These are phyloP conservation scores for Pelargonium myrrhifolium DNA, from an alignment of 441 rosid species.

Conservation along the genomic window DNA sequence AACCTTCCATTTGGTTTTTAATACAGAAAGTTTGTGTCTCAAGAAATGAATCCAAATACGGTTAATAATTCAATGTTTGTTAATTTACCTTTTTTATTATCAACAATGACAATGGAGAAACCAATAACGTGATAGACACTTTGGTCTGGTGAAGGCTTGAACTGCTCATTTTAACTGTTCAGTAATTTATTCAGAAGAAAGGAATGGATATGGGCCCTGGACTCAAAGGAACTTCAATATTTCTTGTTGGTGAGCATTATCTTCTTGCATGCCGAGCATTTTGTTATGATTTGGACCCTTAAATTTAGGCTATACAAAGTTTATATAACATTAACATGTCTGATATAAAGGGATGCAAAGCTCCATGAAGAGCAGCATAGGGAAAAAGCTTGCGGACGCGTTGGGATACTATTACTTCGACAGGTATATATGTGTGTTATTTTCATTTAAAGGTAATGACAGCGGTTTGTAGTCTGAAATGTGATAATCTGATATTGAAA, in stretches of 20 bases:
- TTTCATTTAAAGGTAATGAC: neutral
- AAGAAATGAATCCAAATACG: neutral
- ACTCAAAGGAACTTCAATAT: slow-evolving; percentile 70
- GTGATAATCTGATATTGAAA: neutral
- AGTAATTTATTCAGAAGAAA: slow-evolving; percentile 45
- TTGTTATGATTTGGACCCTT: slow-evolving; percentile 2
- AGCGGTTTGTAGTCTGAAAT: slow-evolving; percentile 1
- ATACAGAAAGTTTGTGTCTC: neutral
- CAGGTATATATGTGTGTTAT: slow-evolving; percentile 35
- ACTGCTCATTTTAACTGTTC: slow-evolving; percentile 27
- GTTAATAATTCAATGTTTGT: neutral
- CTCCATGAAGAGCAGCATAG: slow-evolving; percentile 44
- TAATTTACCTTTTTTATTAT: neutral
- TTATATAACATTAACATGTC: slow-evolving; percentile 5
- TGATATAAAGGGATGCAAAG: slow-evolving; percentile 50
- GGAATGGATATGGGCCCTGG: slow-evolving; percentile 49
- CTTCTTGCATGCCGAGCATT: slow-evolving; percentile 6
- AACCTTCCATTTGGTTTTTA: neutral
- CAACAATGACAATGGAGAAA: neutral
- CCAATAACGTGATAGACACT: neutral
- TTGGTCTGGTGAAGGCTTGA: slow-evolving; percentile 10
- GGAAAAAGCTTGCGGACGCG: slow-evolving; percentile 60
- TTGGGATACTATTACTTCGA: slow-evolving; percentile 74
- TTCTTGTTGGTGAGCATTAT: slow-evolving; percentile 59
- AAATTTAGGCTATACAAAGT: neutral